Base-by-base conservation (phyloP, 2,329 filamentous ascomycete species). In the Cadophora sp. region DNA sequence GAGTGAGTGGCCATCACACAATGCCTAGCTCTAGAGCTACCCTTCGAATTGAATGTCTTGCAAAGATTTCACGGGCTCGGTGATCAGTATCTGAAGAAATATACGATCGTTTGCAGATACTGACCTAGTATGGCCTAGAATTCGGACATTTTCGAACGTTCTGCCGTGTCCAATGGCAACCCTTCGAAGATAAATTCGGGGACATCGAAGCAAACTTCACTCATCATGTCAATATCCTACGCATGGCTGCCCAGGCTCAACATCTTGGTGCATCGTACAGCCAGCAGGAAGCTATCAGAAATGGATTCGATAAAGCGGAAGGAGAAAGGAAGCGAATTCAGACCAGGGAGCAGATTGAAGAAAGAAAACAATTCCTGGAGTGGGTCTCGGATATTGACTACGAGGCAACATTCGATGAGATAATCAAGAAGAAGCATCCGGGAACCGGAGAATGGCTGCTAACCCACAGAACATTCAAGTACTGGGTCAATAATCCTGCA, bases 141-240 rank as follows among this genome's bases (percentile, higher is more conserved):
- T 37, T 58, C 16, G n/a, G 27, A 8, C 55, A 58, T 12, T 34
- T 58, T 1, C 27, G 55, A 37, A 58, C 27, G 6, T 58, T 58
- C n/a, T 7, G 24, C 27, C 55, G 55, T 14, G 55, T 58, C 24
- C 55, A 58, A 58, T 58, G 55, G 55, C 55, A 58, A 24, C 55
- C 55, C 12, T 58, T 58, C 26, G 55, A 58, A 14, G 55, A 58
- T 14, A 58, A 40, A 8, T 58, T 58, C 11, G 55, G 55, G 6
- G 27, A 58, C 9, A 58, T 58, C 34, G n/a, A 58, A 58, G 29
- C 55, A 58, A 37, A 16, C 27, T 58, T 58, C 19, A 27, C 55
- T 4, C 55, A 58, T 24, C 29, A 40, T 40, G 27, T 58, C 12
- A 24, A 58, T 34, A 22, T 34, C 16, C 55, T 58, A 2, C 9